Conservation (phyloP, 2,329 filamentous ascomycete species). For the Didymella arachidicola region DNA sequence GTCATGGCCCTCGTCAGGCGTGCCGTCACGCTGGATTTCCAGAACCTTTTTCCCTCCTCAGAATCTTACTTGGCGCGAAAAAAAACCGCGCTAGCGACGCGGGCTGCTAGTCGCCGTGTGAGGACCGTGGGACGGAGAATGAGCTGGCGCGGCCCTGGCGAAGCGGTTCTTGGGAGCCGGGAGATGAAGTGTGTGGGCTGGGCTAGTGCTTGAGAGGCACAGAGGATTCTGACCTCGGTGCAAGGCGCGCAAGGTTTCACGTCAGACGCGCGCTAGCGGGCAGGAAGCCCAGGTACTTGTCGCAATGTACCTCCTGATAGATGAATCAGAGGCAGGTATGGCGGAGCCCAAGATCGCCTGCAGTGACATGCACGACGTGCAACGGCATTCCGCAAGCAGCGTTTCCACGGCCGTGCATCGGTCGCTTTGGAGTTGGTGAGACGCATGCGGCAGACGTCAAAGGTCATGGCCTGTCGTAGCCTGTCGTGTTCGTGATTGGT, state of each 20-base stretch:
- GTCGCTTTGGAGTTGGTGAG: slow-evolving; percentile 14
- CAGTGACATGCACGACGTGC: slow-evolving; percentile 8
- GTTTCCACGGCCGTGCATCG: slow-evolving; percentile 13
- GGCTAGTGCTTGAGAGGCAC: background rate
- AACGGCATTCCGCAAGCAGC: slow-evolving; percentile 16
- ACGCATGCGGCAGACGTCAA: slow-evolving; percentile 19
- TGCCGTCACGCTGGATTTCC: slow-evolving; percentile 10
- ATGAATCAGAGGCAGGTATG: slow-evolving; percentile 13
- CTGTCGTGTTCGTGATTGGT: slow-evolving; percentile 1
- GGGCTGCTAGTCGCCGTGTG: slow-evolving; percentile 18
- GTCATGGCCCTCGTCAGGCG: slow-evolving; percentile 14
- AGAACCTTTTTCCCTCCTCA: slow-evolving; percentile 7
- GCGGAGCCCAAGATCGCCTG: slow-evolving; percentile 12
- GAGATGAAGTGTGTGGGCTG: slow-evolving; percentile 5
- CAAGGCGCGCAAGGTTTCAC: slow-evolving; percentile 17
- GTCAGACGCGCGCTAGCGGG: slow-evolving; percentile 2
- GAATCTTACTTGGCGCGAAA: slow-evolving; percentile 10
- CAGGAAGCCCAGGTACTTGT: slow-evolving; percentile 2
- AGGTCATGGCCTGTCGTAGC: background rate
- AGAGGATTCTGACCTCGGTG: slow-evolving; percentile 11
- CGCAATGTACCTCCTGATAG: background rate
- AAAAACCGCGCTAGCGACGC: slow-evolving; percentile 9
- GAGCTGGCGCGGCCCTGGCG: slow-evolving; percentile 10
- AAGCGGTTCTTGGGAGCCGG: slow-evolving; percentile 6
- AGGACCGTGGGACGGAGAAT: slow-evolving; percentile 8